These are phyloP conservation scores for Penicillium desertorum DNA, from an alignment of 495 filamentous ascomycete species.

Conservation along the genomic window DNA sequence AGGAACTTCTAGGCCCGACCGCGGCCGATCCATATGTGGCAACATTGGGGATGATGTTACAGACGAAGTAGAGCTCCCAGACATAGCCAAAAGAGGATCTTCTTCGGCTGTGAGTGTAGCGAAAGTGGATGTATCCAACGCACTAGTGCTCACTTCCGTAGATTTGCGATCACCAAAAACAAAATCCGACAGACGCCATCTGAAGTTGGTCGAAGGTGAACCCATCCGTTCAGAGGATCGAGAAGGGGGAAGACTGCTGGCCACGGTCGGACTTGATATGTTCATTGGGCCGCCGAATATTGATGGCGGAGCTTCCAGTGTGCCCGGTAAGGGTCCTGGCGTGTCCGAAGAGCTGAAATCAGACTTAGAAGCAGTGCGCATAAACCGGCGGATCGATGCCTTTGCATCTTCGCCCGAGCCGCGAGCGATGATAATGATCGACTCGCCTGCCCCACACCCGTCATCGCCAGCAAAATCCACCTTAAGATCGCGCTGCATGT, in stretches of 20 bases:
- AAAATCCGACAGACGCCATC: constrained; percentile 64
- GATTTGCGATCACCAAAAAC: constrained; percentile 51
- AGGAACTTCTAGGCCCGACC: constrained; percentile 58
- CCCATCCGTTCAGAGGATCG: constrained; percentile 24
- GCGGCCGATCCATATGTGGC: constrained; percentile 46
- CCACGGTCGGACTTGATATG: constrained; percentile 8
- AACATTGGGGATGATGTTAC: constrained; percentile 55
- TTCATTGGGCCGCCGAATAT: constrained; percentile 39
- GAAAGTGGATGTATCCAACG: constrained; percentile 74
- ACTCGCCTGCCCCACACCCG: constrained; percentile 68
- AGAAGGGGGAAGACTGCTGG: constrained; percentile 29
- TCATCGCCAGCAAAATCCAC: constrained; percentile 89
- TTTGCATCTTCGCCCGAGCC: constrained; percentile 58
- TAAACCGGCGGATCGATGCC: constrained; percentile 53
- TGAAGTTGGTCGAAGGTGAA: constrained; percentile 24
- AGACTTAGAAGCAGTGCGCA: constrained; percentile 24
- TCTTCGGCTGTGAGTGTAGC: constrained; percentile 70
- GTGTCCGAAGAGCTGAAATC: constrained; percentile 18
- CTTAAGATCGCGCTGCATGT: constrained; percentile 82
- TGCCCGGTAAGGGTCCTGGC: not conserved
- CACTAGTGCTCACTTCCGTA: constrained; percentile 64
- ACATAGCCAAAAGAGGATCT: constrained; percentile 65
- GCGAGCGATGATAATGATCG: constrained; percentile 69
- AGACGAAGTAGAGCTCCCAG: constrained; percentile 57
- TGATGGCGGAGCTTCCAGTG: constrained; percentile 21